Evolutionary conservation across 805 yeast species (phyloP).

Genomic region (Ogataea parapolymorpha): DNA sequence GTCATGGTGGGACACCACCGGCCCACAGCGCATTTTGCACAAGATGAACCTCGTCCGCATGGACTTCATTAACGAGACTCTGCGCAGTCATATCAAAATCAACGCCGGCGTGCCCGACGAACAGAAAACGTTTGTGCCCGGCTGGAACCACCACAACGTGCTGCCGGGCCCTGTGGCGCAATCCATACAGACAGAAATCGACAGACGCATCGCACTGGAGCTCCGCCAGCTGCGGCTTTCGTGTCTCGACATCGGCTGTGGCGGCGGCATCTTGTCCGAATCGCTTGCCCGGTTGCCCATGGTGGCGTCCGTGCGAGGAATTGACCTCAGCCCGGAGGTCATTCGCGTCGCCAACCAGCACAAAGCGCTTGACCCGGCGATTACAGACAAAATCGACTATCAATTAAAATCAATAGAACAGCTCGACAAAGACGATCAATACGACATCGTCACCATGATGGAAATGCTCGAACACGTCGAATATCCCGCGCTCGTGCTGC

Average conservation of each 20-base stretch:
- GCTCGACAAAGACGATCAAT: constrained; percentile 42
- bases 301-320: constrained; percentile 65
- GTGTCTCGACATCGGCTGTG: constrained; percentile 92
- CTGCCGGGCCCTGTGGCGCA: constrained; percentile 55
- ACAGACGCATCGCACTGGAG: constrained; percentile 39
- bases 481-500: constrained; percentile 69
- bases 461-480: constrained; percentile 96
- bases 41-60: constrained; percentile 88
- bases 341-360: constrained; percentile 76
- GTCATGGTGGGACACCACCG: constrained; percentile 98
- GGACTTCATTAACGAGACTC: constrained; percentile 74
- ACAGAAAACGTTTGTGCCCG: constrained; percentile 66
- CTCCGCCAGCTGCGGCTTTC: constrained; percentile 37
- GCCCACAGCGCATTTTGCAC: constrained; percentile 90
- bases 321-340: constrained; percentile 84
- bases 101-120: constrained; percentile 37
- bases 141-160: constrained; percentile 59
- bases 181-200: constrained; percentile 50
- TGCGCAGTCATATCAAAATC: constrained; percentile 43
- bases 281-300: constrained; percentile 74
- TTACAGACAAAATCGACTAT: constrained; percentile 51
- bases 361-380: constrained; percentile 58
- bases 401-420: constrained; percentile 61
- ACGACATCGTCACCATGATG: constrained; percentile 82
- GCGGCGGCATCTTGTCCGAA: constrained; percentile 94